phyloP scores from a whole-genome alignment of 2,329 filamentous ascomycete species.

The Coleophoma eucalyptorum region DNA sequence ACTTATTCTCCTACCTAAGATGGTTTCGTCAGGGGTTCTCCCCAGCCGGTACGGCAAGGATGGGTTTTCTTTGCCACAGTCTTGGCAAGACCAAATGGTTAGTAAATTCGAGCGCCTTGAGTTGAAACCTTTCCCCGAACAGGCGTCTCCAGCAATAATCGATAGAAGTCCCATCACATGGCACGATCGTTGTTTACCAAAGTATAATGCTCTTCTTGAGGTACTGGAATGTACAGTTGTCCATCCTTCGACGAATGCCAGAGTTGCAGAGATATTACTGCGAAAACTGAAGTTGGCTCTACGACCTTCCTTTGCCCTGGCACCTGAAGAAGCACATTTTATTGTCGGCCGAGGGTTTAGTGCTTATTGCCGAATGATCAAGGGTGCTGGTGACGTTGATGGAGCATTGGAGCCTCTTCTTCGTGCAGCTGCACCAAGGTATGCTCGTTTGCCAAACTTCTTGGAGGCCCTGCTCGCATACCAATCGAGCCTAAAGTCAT shows the following conservation, averaged over 20 bases:
- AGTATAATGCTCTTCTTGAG: constrained; percentile 64
- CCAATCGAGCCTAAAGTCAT: constrained; percentile 29
- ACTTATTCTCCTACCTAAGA: constrained; percentile 63
- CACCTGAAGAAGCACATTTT: constrained; percentile 64
- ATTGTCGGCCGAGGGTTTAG: constrained; percentile 73
- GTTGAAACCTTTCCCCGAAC: constrained; percentile 60
- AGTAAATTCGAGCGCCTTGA: constrained; percentile 65
- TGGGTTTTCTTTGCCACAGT: constrained; percentile 54
- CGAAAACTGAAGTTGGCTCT: constrained; percentile 64
- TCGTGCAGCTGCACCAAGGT: constrained; percentile 61
- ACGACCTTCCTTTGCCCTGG: constrained; percentile 53
- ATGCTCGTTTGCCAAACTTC: constrained; percentile 63
- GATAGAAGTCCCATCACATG: constrained; percentile 59
- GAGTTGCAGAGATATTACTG: constrained; percentile 62
- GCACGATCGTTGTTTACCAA: constrained; percentile 60
- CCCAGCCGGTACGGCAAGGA: constrained; percentile 49
- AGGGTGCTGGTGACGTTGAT: constrained; percentile 54
- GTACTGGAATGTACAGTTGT: constrained; percentile 59
- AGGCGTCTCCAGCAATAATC: constrained; percentile 45
- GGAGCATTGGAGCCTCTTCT: constrained; percentile 60
- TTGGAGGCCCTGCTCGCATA: constrained; percentile 59
- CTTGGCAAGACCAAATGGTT: constrained; percentile 71
- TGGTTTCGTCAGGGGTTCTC: constrained; percentile 54
- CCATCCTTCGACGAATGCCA: constrained; percentile 62
- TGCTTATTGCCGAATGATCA: constrained; percentile 65